Conservation (phyloP, 495 filamentous ascomycete genomes). For the Chaetomium tenue region DNA sequence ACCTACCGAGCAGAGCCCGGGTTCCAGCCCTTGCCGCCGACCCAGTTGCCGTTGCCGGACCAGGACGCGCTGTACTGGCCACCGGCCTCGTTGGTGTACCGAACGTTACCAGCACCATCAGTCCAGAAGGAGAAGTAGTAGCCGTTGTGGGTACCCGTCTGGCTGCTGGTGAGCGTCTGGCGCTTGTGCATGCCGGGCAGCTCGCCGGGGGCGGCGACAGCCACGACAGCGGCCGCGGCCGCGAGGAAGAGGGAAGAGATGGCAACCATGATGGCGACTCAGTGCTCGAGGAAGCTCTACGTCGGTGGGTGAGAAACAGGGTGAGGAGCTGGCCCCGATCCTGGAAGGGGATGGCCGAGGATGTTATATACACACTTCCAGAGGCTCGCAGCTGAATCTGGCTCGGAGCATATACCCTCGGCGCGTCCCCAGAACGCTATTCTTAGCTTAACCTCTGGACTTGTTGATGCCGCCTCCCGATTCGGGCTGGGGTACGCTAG, state of each 20-base stretch:
- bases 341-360: background rate
- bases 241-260: constrained; percentile 46
- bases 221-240: constrained; percentile 35
- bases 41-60: constrained; percentile 57
- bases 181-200: constrained; percentile 43
- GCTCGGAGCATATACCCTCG: background rate
- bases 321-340: background rate
- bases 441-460: constrained; percentile 5
- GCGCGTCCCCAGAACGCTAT: background rate
- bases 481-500: background rate
- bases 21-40: constrained; percentile 63
- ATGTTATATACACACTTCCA: constrained; percentile 7
- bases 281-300: background rate
- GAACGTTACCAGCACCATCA: constrained; percentile 51
- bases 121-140: constrained; percentile 67
- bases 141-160: constrained; percentile 56
- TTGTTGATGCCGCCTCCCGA: background rate
- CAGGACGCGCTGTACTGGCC: constrained; percentile 58
- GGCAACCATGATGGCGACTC: constrained; percentile 43
- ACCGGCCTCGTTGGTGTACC: constrained; percentile 55
- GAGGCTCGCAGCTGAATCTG: background rate
- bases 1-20: constrained; percentile 41
- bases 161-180: constrained; percentile 31
- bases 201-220: constrained; percentile 44
- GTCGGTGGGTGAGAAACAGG: background rate